Percentiles rank a stretch among this genome's conserved stretches.
Conservation (phyloP, 2,329 filamentous ascomycete genomes). For the Ophiostoma perfectum region DNA sequence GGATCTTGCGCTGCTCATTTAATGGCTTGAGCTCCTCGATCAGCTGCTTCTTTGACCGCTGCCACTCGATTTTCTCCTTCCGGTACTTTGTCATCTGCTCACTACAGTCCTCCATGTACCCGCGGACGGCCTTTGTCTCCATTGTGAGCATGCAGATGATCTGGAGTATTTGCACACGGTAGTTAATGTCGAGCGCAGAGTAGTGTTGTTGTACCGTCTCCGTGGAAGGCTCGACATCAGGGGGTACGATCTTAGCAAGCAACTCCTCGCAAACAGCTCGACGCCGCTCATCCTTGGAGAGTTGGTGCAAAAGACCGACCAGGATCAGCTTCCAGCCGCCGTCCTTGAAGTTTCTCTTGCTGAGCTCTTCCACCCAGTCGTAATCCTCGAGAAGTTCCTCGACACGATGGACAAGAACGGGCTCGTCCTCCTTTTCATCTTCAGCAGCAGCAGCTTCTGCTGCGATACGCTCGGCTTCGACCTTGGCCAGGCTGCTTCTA, state of each 20-base stretch:
- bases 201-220: slow-evolving; percentile 72
- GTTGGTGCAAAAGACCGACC: slow-evolving; percentile 76
- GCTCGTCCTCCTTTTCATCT: slow-evolving; percentile 44
- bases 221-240: slow-evolving; percentile 66
- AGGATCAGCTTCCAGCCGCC: slow-evolving; percentile 91
- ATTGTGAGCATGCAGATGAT: slow-evolving; percentile 80
- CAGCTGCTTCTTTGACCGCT: slow-evolving; percentile 67
- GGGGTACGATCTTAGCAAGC: slow-evolving; percentile 72
- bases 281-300: slow-evolving; percentile 69
- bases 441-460: slow-evolving; percentile 54
- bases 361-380: slow-evolving; percentile 80
- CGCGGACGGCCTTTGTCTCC: slow-evolving; percentile 78
- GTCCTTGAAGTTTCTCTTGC: slow-evolving; percentile 75
- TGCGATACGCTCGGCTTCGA: slow-evolving; percentile 65
- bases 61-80: slow-evolving; percentile 92
- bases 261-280: slow-evolving; percentile 72
- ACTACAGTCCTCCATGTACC: slow-evolving; percentile 85
- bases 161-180: slow-evolving; percentile 73
- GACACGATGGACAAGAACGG: slow-evolving; percentile 58
- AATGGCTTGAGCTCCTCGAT: slow-evolving; percentile 65
- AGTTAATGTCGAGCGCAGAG: slow-evolving; percentile 71
- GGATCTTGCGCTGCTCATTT: slow-evolving; percentile 67
- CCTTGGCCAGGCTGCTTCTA: slow-evolving; percentile 76
- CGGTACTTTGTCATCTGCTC: slow-evolving; percentile 91
- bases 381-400: slow-evolving; percentile 68